These are phyloP conservation scores for Nematocida major DNA, from an alignment of 371 early-diverging fungal genomes.

Conservation along the genomic window DNA sequence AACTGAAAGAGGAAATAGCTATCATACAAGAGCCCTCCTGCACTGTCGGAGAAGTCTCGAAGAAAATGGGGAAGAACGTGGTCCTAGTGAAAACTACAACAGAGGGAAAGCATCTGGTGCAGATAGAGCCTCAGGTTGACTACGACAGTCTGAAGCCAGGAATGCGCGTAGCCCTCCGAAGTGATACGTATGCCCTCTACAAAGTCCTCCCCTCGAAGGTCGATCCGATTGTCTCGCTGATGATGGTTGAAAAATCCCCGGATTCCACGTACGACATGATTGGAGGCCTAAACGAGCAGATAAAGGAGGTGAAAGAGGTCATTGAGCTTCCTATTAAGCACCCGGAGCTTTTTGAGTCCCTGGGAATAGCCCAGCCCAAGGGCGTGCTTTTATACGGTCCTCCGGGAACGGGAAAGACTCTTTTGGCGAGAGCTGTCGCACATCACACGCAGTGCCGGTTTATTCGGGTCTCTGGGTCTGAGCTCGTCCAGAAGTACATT, in stretches of 20 bases:
- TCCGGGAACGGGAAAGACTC: conserved; percentile 81
- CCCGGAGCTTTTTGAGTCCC: conserved; percentile 82
- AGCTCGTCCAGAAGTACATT: conserved; percentile 97
- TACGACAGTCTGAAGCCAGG: conserved; percentile 76
- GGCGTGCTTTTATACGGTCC: conserved; percentile 97
- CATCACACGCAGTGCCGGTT: conserved; percentile 89
- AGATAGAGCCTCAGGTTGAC: conserved; percentile 80
- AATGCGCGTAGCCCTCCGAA: conserved; percentile 86
- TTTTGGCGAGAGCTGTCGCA: conserved; percentile 92
- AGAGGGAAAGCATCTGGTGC: conserved; percentile 97
- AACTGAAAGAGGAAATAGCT: conserved; percentile 88
- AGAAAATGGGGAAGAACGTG: conserved; percentile 95
- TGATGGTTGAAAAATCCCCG: conserved; percentile 99
- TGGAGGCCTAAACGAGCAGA: conserved; percentile 97
- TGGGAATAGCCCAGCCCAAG: conserved; percentile 94
- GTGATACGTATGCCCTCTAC: conserved; percentile 78
- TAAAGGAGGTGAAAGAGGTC: conserved; percentile 94
- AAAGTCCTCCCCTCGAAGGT: conserved; percentile 84
- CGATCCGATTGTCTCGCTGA: conserved; percentile 86
- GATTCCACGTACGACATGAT: conserved; percentile 98
- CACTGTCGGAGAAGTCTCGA: conserved; percentile 93
- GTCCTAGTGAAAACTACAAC: conserved; percentile 91
- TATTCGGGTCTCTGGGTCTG: conserved; percentile 90
- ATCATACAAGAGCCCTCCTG: conserved; percentile 90
- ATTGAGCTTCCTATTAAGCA: conserved; percentile 95